Percentiles rank a stretch among this genome's conserved stretches.
Conservation (phyloP, 306 rosid genomes). For the Corylus heterophylla region DNA sequence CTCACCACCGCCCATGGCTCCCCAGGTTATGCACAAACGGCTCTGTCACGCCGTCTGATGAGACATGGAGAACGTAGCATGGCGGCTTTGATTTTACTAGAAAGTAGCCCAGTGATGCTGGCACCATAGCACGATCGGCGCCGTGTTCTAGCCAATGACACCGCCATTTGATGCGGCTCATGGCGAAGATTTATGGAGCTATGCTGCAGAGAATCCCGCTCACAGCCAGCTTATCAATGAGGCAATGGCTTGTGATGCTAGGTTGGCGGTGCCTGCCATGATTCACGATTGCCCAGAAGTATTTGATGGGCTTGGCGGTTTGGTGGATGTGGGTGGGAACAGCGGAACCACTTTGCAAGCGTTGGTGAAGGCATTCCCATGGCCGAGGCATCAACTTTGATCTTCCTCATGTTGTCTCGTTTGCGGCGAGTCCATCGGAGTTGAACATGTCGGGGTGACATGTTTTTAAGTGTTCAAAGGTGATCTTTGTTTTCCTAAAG, state of each 20-base stretch:
- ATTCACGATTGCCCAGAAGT: constrained; percentile 27
- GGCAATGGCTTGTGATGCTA: constrained; percentile 64
- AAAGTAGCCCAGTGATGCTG: constrained; percentile 44
- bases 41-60: constrained; percentile 39
- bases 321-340: constrained; percentile 80
- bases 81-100: constrained; percentile 28
- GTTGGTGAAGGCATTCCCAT: constrained; percentile 40
- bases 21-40: constrained; percentile 29
- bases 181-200: constrained; percentile 58
- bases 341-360: constrained; percentile 45
- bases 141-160: constrained; percentile 17
- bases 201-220: constrained; percentile 25
- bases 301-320: constrained; percentile 18
- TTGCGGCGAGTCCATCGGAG: constrained; percentile 16
- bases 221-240: constrained; percentile 53
- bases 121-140: constrained; percentile 46
- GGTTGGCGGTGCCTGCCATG: constrained; percentile 29
- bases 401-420: constrained; percentile 60
- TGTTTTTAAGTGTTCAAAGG: constrained; percentile 61
- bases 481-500: constrained; percentile 64
- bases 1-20: background rate
- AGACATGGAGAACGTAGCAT: constrained; percentile 23
- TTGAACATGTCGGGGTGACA: constrained; percentile 61
- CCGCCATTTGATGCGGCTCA: constrained; percentile 39
- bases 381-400: constrained; percentile 64